Evolutionary conservation across 495 filamentous ascomycete genomes (phyloP), one percentile per base, ranked within the genome.

Genomic region (Tuber aestivum): DNA sequence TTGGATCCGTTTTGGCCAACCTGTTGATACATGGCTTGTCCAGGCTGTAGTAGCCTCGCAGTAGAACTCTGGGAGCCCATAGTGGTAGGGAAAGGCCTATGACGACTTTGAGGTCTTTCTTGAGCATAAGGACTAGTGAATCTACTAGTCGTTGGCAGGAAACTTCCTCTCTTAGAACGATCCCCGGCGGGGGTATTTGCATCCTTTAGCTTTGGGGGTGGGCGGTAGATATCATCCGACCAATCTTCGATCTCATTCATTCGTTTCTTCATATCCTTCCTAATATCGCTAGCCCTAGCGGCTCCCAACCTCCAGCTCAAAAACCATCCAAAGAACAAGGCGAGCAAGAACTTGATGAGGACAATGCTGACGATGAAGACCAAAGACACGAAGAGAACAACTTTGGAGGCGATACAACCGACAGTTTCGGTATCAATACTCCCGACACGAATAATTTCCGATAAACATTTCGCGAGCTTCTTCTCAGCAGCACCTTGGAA

Each of bases 211-310:
- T 93, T 91, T 74, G 93, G 92, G 3, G 93, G 93, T 18, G 94
- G 91, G 41, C 93, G 91, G 81, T 98, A 97, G 80, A 98, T 98
- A 79, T 99, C 96, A 76, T 99, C 94, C 20, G 90, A 91, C 96
- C 96, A 99, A 78, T 97, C 95, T 84, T 99, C 96, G 74, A 99
- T 99, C 83, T 98, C 93, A 76, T 93, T 91, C 74, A 95, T 91
- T 69, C 96, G 89, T 83, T 92, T 91, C 82, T 92, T 93, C 69
- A 88, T 87, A 83, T 94, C 90, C 3, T 91, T 87, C 23, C 84
- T 85, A 82, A 90, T 85, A 50, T 78, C 81, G 8, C 87, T 86
- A 4, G 94, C 93, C 81, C 90, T 94, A 41, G 87, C 84, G 0
- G 95, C 92, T 14, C 90, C 95, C 82, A 93, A 94, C 41, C 89